A percentile compares a stretch with the other conserved stretches of the same genome.
These are phyloP conservation scores for Colletotrichum sp. DNA, from an alignment of 2,329 filamentous ascomycete genomes.

Conservation along the genomic window DNA sequence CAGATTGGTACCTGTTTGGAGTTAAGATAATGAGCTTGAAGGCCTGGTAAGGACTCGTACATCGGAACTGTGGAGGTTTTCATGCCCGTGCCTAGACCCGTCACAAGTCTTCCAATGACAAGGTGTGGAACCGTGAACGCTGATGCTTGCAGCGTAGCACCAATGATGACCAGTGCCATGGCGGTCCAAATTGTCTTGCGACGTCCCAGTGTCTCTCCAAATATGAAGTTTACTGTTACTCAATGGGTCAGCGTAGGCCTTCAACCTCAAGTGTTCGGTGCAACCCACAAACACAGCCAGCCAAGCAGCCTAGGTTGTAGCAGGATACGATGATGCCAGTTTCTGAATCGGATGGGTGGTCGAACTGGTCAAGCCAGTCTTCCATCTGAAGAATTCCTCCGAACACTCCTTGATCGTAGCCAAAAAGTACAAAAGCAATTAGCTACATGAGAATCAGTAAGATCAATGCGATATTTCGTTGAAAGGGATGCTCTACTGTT, in stretches of 20 bases:
- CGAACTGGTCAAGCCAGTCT: constrained; percentile 40
- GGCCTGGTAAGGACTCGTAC: constrained; percentile 9
- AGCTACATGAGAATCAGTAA: neutral
- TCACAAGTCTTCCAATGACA: constrained; percentile 44
- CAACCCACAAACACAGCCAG: constrained; percentile 35
- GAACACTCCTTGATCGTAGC: constrained; percentile 56
- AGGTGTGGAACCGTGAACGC: constrained; percentile 44
- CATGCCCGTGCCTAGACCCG: constrained; percentile 43
- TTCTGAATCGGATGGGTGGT: constrained; percentile 28
- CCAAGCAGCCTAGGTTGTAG: constrained; percentile 46
- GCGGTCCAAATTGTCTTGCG: constrained; percentile 35
- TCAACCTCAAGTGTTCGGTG: rapidly evolving
- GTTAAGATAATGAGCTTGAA: neutral
- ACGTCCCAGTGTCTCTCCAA: constrained; percentile 38
- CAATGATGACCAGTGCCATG: constrained; percentile 35
- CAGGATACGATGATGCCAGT: constrained; percentile 35
- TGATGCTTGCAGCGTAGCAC: constrained; percentile 37
- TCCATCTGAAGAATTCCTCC: constrained; percentile 50
- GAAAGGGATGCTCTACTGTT: neutral
- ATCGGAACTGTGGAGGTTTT: constrained; percentile 41
- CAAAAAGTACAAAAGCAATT: constrained; percentile 36
- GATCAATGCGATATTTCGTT: rapidly evolving
- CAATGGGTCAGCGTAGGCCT: neutral
- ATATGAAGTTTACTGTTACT: constrained; percentile 24
- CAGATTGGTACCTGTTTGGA: constrained; percentile 41